Base-by-base conservation (phyloP, 1,139 yeast genomes). In the Suhomyces bribrorum region DNA sequence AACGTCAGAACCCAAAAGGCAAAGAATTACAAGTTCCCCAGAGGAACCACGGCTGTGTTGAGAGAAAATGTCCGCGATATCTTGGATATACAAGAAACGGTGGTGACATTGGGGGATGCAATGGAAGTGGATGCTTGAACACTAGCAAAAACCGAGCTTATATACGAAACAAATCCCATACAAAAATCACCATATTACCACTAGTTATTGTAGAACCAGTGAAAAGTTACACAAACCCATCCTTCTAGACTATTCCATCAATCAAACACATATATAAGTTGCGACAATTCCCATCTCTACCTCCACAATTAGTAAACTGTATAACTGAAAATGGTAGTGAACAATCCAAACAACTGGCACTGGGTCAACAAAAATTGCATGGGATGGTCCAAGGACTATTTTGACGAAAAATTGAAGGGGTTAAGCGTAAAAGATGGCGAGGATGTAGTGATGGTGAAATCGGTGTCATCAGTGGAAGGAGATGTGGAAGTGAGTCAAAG, bases 311-410 rank as follows among this genome's bases (percentile, higher is more conserved):
- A 23, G 6, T 17, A n/a, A n/a, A n/a, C 8, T 18, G 22, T 7
- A 8, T 14, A 8, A 14, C 5, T 18, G 7, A 53, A 36, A 29
- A 73, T 73, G 78, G 78, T 72, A 11, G 77, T 73, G 2, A 62
- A 72, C 56, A 73, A 73, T 59, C 78, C 78, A 9, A 73, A 73
- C 53, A 73, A 73, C 57, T 73, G 78, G 98, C 98, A 92, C 73
- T 92, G 98, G 98, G 97, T 92, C 47, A 97, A 92, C 66, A 92
- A 92, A 64, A 92, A 92, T 73, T 92, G 98, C 66, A 76, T 90
- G 44, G 82, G 79, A 47, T 92, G 98, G 98, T 75, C 96, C 11
- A 79, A 81, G 46, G 75, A 77, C 32, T 92, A 90, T 62, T 86
- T 92, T 60, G 62, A 68, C 32, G 75, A 77, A 33, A 75, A 79